Evolutionary conservation across 2,329 filamentous ascomycete genomes (phyloP).

Genomic region (Pseudogymnoascus sp.): DNA sequence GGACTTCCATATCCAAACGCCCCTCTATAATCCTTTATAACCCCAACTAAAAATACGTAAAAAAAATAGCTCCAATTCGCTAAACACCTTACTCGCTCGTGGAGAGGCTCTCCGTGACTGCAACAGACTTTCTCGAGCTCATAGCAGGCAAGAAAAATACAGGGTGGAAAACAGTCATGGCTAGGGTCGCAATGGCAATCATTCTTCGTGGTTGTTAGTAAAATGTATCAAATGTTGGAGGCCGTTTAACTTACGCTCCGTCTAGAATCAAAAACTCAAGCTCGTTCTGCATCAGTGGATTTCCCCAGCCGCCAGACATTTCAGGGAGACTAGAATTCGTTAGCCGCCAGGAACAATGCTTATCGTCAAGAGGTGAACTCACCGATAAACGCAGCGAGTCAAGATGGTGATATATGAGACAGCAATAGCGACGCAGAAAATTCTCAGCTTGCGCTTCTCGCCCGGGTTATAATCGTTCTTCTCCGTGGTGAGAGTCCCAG

Average conservation of each 20-base stretch:
- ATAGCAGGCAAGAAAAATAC: conserved; percentile 38
- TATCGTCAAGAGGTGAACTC: background rate
- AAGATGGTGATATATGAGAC: conserved; percentile 16
- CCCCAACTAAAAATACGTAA: background rate
- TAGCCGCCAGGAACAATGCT: conserved; percentile 12
- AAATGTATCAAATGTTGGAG: background rate
- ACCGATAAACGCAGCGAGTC: conserved; percentile 19
- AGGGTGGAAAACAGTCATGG: conserved; percentile 46
- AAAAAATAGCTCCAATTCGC: background rate
- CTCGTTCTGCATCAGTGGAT: conserved; percentile 55
- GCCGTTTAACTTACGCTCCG: conserved; percentile 34
- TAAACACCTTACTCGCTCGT: background rate
- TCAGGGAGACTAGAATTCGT: conserved; percentile 37
- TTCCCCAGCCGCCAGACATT: conserved; percentile 57
- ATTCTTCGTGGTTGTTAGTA: conserved; percentile 29
- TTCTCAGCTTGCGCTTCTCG: conserved; percentile 8
- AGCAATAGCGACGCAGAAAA: conserved; percentile 15
- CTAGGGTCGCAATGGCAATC: conserved; percentile 40
- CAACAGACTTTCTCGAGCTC: background rate
- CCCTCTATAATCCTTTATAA: conserved; percentile 4
- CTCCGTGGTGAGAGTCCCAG: background rate
- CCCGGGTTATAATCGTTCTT: background rate
- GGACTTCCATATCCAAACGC: conserved; percentile 1
- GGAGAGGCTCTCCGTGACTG: background rate
- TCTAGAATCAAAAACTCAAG: conserved; percentile 51